A percentile compares a stretch with the other conserved stretches of the same genome.
Evolutionary conservation across 1,284 basidiomycete species (phyloP).

Genomic region (Puccinia triticina): DNA sequence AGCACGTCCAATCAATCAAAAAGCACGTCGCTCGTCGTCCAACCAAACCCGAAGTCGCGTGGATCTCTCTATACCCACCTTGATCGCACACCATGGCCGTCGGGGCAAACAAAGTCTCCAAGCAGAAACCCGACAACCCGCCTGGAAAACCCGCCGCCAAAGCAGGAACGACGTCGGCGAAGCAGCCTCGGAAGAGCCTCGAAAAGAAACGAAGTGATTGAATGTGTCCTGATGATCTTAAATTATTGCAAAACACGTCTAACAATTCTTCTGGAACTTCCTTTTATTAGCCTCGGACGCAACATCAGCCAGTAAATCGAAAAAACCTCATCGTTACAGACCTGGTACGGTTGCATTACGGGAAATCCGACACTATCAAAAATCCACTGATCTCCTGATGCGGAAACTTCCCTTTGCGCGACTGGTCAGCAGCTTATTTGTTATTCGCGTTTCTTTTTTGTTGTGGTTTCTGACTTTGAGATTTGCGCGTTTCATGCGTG

Average conservation of each 20-base stretch:
- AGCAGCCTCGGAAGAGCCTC: neutral
- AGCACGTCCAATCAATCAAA: too few species aligned
- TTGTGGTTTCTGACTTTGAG: neutral
- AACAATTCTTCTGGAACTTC: neutral
- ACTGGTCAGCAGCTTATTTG: conserved; percentile 34
- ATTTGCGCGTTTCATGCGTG: neutral
- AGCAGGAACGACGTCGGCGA: neutral
- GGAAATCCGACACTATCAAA: conserved; percentile 58
- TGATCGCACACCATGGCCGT: conserved; percentile 9
- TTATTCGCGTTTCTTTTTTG: neutral
- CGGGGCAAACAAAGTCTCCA: neutral
- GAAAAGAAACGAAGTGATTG: conserved; percentile 19
- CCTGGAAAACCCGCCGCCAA: neutral
- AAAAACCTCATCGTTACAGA: conserved; percentile 55
- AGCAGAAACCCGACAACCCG: neutral
- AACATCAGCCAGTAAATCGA: neutral
- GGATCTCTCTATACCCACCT: neutral
- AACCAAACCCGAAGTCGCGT: too few species aligned
- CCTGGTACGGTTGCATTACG: conserved; percentile 58
- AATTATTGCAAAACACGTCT: neutral
- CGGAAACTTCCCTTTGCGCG: conserved; percentile 57
- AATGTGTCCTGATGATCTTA: too few species aligned
- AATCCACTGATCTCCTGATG: conserved; percentile 59
- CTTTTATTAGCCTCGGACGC: conserved; percentile 3
- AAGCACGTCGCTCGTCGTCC: too few species aligned